Evolutionary conservation across 176 grass and related monocot genomes (phyloP), one percentile per base, ranked within the genome.

Genomic region (Musa beccarii): DNA sequence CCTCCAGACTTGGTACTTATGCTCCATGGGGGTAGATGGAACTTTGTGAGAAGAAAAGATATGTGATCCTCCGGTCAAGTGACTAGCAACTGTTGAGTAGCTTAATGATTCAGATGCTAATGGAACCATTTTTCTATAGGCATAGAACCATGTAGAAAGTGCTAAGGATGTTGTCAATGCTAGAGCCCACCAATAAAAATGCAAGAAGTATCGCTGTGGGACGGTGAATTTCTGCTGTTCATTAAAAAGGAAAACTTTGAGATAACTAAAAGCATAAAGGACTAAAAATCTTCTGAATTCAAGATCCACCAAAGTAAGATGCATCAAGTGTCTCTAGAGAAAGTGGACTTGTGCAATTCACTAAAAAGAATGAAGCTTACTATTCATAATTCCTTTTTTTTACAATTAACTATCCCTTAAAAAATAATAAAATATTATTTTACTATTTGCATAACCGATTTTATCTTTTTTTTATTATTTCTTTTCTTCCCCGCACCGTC

Each of bases 141-240:
- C 95, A 53, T 94, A 92, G 77, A 94, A 84, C 83, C 88, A 94
- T 81, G 83, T 88, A 34, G 74, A 74, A 79, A 94, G 19, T 49
- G 90, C 74, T 78, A 99, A 85, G 63, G 62, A 64, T 53, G 95
- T 91, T 68, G 90, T 94, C 49, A 83, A 57, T 17, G 76, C 82
- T 64, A 73, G 73, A 56, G 81, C 88, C 59, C 93, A 65, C 24
- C 91, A 69, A 54, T 94, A 98, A 85, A 98, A 98, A 86, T 98
- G 95, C 76, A 94, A 91, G 86, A 87, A 98, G 72, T 84, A 98
- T 78, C 84, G 89, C n/a, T 93, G 90, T 17, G 95, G 95, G 82
- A 94, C 88, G 0, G 90, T 89, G 80, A 94, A 98, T 24, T 81
- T 89, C 95, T 98, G 90, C 80, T 86, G 64, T 55, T 73, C 52